phyloP scores from a whole-genome alignment of 2,329 filamentous ascomycete species.

The Mycosphaerella sp. region DNA sequence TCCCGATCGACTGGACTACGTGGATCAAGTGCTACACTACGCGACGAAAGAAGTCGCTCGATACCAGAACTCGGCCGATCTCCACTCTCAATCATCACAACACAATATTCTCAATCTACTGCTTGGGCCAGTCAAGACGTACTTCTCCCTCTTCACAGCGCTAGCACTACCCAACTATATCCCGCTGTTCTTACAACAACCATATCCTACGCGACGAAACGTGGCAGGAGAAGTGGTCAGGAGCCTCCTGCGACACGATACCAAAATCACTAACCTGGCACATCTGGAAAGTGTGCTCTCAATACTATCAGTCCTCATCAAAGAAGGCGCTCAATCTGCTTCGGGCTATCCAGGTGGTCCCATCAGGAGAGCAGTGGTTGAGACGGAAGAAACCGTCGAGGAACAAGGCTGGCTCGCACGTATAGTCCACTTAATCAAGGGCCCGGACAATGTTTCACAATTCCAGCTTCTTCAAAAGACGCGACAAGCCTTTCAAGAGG shows the following conservation, averaged over 20 bases:
- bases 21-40: constrained; percentile 88
- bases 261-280: constrained; percentile 66
- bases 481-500: constrained; percentile 79
- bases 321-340: constrained; percentile 77
- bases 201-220: constrained; percentile 83
- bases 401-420: constrained; percentile 96
- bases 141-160: constrained; percentile 93
- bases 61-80: constrained; percentile 88
- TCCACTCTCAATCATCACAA: constrained; percentile 82
- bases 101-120: constrained; percentile 83
- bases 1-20: constrained; percentile 83
- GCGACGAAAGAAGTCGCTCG: constrained; percentile 80
- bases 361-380: constrained; percentile 64
- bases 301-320: constrained; percentile 83
- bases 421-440: constrained; percentile 80
- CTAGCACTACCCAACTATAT: constrained; percentile 87
- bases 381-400: constrained; percentile 96
- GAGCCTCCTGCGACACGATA: constrained; percentile 75
- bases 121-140: constrained; percentile 83
- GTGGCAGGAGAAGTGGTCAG: constrained; percentile 84
- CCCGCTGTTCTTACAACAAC: constrained; percentile 81
- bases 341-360: constrained; percentile 76
- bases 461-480: constrained; percentile 82
- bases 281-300: constrained; percentile 86
- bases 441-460: constrained; percentile 83